phyloP scores from a whole-genome alignment of 352 stramenopile species.

The Blastocystis sp. region DNA sequence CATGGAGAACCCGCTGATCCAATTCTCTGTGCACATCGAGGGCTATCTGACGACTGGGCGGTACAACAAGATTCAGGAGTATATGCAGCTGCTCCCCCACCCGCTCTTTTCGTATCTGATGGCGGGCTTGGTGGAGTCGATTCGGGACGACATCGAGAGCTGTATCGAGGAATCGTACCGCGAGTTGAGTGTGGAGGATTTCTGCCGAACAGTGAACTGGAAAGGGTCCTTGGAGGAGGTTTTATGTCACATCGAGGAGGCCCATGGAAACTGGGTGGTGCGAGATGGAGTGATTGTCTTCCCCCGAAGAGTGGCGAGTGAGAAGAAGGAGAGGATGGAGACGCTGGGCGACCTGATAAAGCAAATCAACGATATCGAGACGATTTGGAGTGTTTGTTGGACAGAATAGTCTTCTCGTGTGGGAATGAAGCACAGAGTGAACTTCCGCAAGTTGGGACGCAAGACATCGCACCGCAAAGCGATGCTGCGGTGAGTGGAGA shows the following conservation, averaged over 20 bases:
- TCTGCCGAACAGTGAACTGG: constrained; percentile 4
- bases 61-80: constrained; percentile 48
- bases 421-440: constrained; percentile 79
- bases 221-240: background rate
- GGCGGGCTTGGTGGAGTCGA: constrained; percentile 20
- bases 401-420: background rate
- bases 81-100: constrained; percentile 26
- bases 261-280: background rate
- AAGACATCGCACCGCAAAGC: constrained; percentile 82
- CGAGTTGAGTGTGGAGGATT: background rate
- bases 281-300: background rate
- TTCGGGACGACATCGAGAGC: constrained; percentile 36
- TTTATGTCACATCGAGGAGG: background rate
- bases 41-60: constrained; percentile 44
- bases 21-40: constrained; percentile 44
- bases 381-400: constrained; percentile 60
- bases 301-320: background rate
- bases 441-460: constrained; percentile 84
- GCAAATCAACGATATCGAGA: constrained; percentile 48
- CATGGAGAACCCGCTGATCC: constrained; percentile 13
- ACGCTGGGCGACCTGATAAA: constrained; percentile 50
- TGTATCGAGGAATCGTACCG: constrained; percentile 30
- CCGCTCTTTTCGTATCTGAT: constrained; percentile 30
- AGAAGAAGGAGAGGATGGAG: constrained; percentile 4
- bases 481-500: constrained; percentile 78